These are phyloP conservation scores for Spathaspora hagerdaliae DNA, from an alignment of 805 yeast genomes.

Conservation along the genomic window DNA sequence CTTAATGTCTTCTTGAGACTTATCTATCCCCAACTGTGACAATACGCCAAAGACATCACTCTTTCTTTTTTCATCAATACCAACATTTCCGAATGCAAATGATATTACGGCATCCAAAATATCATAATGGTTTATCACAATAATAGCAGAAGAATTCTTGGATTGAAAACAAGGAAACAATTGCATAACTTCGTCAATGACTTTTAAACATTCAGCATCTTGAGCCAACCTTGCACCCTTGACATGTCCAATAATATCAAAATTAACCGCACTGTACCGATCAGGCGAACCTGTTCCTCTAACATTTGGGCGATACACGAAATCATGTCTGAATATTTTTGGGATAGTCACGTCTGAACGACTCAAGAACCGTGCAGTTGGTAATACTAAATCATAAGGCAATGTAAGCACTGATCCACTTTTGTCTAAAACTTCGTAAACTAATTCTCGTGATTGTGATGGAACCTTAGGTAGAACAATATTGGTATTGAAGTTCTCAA, in stretches of 20 bases:
- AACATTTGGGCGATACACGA: constrained; percentile 67
- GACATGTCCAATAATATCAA: constrained; percentile 68
- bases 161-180: constrained; percentile 63
- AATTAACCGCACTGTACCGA: constrained; percentile 77
- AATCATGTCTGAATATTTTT: constrained; percentile 72
- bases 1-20: constrained; percentile 56
- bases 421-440: constrained; percentile 77
- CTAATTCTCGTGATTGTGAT: constrained; percentile 56
- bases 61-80: constrained; percentile 49
- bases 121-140: constrained; percentile 77
- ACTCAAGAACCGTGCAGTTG: constrained; percentile 82
- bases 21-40: constrained; percentile 74
- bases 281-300: constrained; percentile 66
- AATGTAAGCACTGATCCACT: constrained; percentile 86
- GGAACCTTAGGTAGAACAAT: constrained; percentile 78
- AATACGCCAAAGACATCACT: constrained; percentile 63
- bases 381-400: constrained; percentile 86
- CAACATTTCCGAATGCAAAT: constrained; percentile 77
- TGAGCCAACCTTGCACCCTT: constrained; percentile 44
- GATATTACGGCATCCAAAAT: constrained; percentile 60
- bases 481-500: constrained; percentile 64
- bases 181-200: constrained; percentile 67
- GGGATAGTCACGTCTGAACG: constrained; percentile 46
- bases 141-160: constrained; percentile 45
- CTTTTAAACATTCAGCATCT: constrained; percentile 88